Base-by-base conservation (phyloP, 345 rosid species). In the Lepidium africanum region DNA sequence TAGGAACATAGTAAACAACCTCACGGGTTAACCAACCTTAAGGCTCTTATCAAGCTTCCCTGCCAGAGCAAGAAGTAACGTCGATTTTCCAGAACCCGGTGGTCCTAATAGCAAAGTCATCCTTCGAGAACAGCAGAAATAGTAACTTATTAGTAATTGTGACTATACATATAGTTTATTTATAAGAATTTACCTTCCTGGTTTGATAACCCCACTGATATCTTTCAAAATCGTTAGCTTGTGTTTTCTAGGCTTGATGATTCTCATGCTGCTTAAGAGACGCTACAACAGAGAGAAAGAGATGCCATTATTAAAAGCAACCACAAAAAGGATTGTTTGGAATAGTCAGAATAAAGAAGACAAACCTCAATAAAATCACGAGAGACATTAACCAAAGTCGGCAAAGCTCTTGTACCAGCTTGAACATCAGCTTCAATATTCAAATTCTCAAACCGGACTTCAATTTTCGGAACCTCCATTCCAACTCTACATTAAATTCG, bases 91-190 rank as follows among this genome's bases (percentile, higher is more conserved):
- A 0, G 97, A 88, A 40, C 96, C 96, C 0, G 98, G 98, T 63
- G 98, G 97, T 80, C 97, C 98, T 62, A 92, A 74, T 27, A 92
- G 87, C 77, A 92, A 75, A 6, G 98, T 88, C 98, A 92, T 92
- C 91, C 97, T 92, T 38, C 46, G 63, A 45, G 3, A 49, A 8
- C 33, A 33, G 53, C 49, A 66, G 60, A 52, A 32, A 69, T 10
- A n/a, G 16, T 0, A 48, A 55, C 32, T 72, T 17, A 2, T 63
- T 49, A 55, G 69, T 62, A 27, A 32, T 21, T 45, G 0, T 55
- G 19, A 52, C 11, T 13, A 56, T 35, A 33, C 42, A 50, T 10
- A 37, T 62, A 10, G 9, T 5, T 32, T 39, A 5, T 0, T 7
- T 14, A 39, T n/a, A 16, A 59, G 15, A 40, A 32, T 25, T 51